Percentiles rank a stretch among this genome's conserved stretches.
These are phyloP conservation scores for Leucaena leucocephala DNA, from an alignment of 306 rosid species.

Conservation along the genomic window DNA sequence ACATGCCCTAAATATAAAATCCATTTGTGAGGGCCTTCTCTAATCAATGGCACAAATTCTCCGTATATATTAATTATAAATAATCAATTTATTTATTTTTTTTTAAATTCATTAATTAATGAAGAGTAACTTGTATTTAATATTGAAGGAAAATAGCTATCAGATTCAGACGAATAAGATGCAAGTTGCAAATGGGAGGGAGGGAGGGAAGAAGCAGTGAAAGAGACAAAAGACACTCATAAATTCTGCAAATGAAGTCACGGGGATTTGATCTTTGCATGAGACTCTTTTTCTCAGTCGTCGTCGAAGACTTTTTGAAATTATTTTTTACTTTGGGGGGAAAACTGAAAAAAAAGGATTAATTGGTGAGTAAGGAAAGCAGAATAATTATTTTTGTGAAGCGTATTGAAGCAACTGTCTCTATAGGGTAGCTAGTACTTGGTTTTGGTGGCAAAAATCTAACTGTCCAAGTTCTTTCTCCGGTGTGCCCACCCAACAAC, in stretches of 20 bases:
- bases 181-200: slow-evolving; percentile 2
- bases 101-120: no score
- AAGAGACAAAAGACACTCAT: slow-evolving; percentile 32
- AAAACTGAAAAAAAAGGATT: neutral
- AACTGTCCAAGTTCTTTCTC: slow-evolving; percentile 29
- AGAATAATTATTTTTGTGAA: neutral
- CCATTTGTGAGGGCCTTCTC: no score
- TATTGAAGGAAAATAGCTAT: no score
- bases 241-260: slow-evolving; percentile 44
- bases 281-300: slow-evolving; percentile 13
- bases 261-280: slow-evolving; percentile 45
- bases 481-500: neutral
- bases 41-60: no score
- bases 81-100: no score
- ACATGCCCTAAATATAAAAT: no score
- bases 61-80: no score
- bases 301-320: neutral
- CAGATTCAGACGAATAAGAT: no score
- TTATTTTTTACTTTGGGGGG: neutral
- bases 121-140: no score
- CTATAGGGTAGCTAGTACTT: neutral
- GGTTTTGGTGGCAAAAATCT: neutral
- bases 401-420: slow-evolving; percentile 10
- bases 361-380: neutral
- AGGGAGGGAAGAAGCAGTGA: slow-evolving; percentile 27